phyloP scores from a whole-genome alignment of 2,329 filamentous ascomycete genomes.

The Calcarisporium arbuscula region DNA sequence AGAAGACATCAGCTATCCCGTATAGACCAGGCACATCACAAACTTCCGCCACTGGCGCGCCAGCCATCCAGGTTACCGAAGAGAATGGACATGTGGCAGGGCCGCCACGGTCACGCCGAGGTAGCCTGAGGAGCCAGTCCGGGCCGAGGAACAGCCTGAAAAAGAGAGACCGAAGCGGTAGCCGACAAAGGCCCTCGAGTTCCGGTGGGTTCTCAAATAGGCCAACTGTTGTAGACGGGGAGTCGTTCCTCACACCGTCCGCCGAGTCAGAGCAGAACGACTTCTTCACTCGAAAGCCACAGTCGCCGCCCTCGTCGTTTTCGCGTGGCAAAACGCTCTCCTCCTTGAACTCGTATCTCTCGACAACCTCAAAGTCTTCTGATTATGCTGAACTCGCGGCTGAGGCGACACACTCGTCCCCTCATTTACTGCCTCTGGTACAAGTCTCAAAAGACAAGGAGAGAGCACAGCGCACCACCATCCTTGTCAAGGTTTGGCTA shows the following conservation, averaged over 20 bases:
- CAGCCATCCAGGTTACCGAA: constrained; percentile 71
- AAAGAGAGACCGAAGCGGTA: constrained; percentile 45
- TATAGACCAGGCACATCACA: constrained; percentile 34
- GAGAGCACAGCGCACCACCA: constrained; percentile 40
- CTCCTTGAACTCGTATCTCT: constrained; percentile 39
- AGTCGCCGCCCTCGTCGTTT: constrained; percentile 33
- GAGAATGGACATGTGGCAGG: constrained; percentile 42
- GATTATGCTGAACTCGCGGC: constrained; percentile 33
- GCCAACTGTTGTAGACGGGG: constrained; percentile 44
- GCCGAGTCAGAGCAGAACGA: constrained; percentile 34
- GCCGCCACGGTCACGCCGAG: constrained; percentile 24
- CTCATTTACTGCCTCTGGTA: constrained; percentile 43
- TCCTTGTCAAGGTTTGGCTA: constrained; percentile 78
- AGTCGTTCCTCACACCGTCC: constrained; percentile 43
- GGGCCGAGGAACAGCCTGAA: constrained; percentile 45
- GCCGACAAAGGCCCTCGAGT: constrained; percentile 39
- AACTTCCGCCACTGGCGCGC: constrained; percentile 44
- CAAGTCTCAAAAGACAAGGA: constrained; percentile 50
- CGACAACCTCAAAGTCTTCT: constrained; percentile 32
- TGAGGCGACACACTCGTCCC: constrained; percentile 36
- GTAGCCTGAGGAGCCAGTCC: constrained; percentile 39
- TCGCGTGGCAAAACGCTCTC: constrained; percentile 36
- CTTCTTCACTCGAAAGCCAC: constrained; percentile 36
- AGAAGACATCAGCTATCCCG: constrained; percentile 21
- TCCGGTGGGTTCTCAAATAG: constrained; percentile 31